A percentile compares a stretch with the other conserved stretches of the same genome.
Conservation (phyloP, 2,329 filamentous ascomycete genomes). For the Colletotrichum siamense region DNA sequence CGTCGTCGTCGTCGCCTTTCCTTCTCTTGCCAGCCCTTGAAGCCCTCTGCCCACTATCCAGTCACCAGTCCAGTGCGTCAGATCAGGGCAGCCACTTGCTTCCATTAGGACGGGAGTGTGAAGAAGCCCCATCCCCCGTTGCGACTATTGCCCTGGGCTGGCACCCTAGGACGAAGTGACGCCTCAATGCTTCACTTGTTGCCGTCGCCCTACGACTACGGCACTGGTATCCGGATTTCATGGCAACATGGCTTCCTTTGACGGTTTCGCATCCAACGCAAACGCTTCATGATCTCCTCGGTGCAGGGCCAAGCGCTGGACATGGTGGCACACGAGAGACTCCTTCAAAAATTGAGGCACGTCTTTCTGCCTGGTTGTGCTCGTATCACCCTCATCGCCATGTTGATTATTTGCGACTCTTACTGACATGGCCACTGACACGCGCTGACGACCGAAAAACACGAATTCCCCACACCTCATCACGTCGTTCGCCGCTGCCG, state of each 20-base stretch:
- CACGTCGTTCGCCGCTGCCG: not conserved
- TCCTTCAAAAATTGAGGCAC: not conserved
- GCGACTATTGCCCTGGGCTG: not conserved
- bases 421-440: not conserved
- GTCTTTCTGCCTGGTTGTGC: not conserved
- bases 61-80: not conserved
- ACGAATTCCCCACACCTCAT: not conserved
- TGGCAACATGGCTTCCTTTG: not conserved
- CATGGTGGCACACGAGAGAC: not conserved
- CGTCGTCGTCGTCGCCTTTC: not conserved
- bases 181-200: not conserved
- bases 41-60: not conserved
- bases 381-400: conserved; percentile 1
- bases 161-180: not conserved
- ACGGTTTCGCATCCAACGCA: not conserved
- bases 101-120: not conserved
- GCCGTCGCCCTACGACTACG: not conserved
- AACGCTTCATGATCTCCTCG: not conserved
- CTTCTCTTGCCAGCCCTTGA: not conserved
- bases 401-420: conserved; percentile 1
- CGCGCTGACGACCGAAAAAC: not conserved
- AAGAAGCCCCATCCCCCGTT: not conserved
- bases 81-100: not conserved
- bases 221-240: not conserved
- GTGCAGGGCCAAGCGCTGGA: not conserved